A percentile compares a stretch with the other conserved stretches of the same genome.
These are phyloP conservation scores for Fomitopsis pulvina DNA, from an alignment of 768 basidiomycete species.

Conservation along the genomic window DNA sequence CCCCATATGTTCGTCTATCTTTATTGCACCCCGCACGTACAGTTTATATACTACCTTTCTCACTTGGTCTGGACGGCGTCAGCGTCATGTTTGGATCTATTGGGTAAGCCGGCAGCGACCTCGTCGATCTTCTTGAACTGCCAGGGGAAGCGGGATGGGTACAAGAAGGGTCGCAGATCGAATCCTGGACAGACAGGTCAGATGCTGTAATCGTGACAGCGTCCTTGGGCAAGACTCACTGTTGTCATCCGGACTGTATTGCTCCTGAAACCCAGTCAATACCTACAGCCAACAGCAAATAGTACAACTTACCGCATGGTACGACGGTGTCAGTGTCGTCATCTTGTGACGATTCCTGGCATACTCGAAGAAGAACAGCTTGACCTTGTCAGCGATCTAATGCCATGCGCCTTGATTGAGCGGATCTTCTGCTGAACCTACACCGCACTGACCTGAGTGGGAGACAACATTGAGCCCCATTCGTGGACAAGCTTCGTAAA, in stretches of 20 bases:
- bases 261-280: constrained; percentile 49
- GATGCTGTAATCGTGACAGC: not conserved
- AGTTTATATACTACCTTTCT: not conserved
- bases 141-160: constrained; percentile 92
- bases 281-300: not conserved
- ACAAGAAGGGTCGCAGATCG: constrained; percentile 93
- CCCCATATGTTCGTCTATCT: not conserved
- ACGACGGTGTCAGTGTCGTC: constrained; percentile 91
- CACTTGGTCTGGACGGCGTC: not conserved
- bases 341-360: constrained; percentile 98
- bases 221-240: constrained; percentile 39
- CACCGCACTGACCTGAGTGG: constrained; percentile 52
- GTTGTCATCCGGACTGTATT: constrained; percentile 96
- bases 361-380: constrained; percentile 94
- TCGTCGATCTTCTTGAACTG: constrained; percentile 96
- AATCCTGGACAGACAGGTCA: constrained; percentile 52
- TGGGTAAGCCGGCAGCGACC: constrained; percentile 69
- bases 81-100: constrained; percentile 40
- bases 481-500: constrained; percentile 93
- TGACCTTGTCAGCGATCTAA: constrained; percentile 96
- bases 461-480: constrained; percentile 85
- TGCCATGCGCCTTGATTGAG: not conserved
- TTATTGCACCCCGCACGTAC: not conserved
- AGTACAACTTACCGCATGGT: constrained; percentile 71
- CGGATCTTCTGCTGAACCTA: constrained; percentile 1